Conservation (phyloP, 305 asterid species). For the Fraxinus latifolia region DNA sequence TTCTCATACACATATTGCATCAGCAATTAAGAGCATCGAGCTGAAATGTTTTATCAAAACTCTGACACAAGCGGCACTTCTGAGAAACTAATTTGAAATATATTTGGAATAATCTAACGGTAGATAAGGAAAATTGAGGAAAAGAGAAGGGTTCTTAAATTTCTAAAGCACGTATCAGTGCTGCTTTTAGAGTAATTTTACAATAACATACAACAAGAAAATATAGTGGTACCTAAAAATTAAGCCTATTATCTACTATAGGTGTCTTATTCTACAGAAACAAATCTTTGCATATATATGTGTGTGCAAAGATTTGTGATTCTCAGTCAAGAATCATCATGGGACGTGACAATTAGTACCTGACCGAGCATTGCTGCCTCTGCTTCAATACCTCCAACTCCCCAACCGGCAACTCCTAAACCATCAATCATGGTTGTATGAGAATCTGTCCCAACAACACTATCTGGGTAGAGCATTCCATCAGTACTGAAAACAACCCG, state of each 20-base stretch:
- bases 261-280: neutral
- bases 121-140: neutral
- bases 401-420: constrained; percentile 97
- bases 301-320: neutral
- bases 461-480: constrained; percentile 83
- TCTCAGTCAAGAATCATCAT: neutral
- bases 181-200: neutral
- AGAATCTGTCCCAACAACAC: constrained; percentile 92
- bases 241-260: neutral
- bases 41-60: neutral
- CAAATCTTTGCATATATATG: neutral
- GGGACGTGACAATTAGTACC: constrained; percentile 30
- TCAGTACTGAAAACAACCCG: constrained; percentile 76
- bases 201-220: neutral
- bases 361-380: constrained; percentile 98
- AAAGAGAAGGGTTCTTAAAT: neutral
- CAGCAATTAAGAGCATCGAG: neutral
- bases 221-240: neutral
- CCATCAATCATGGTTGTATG: constrained; percentile 97
- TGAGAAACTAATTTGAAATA: neutral
- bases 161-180: neutral
- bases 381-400: constrained; percentile 97
- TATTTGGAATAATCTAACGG: neutral
- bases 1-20: neutral
- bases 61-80: neutral